Evolutionary conservation across 768 basidiomycete genomes (phyloP).

Genomic region (Clitopilus hobsonii): DNA sequence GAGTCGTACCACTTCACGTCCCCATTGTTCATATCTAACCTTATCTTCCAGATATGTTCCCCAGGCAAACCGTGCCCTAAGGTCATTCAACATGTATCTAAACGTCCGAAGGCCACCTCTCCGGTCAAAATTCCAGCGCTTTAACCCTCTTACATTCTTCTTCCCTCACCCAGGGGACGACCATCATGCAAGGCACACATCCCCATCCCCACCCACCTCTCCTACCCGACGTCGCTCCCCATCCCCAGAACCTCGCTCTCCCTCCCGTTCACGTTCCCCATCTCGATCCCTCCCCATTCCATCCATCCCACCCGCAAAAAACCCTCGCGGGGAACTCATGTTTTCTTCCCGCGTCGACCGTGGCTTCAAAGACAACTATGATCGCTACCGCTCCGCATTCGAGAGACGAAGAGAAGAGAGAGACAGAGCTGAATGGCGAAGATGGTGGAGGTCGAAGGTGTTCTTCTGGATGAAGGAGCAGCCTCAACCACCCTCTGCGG

Average conservation of each 20-base stretch:
- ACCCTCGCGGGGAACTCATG: conserved; percentile 94
- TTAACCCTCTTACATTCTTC: conserved; percentile 57
- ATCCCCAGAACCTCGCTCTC: conserved; percentile 28
- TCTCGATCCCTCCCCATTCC: conserved; percentile 54
- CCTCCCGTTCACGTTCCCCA: conserved; percentile 26
- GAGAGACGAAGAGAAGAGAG: conserved; percentile 72
- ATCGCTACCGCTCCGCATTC: conserved; percentile 84
- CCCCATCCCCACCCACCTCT: conserved; percentile 18
- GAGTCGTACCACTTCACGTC: conserved; percentile 19
- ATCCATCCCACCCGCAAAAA: conserved; percentile 84
- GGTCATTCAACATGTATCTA: conserved; percentile 94
- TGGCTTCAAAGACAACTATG: conserved; percentile 85
- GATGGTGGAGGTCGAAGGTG: conserved; percentile 27
- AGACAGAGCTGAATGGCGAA: conserved; percentile 31
- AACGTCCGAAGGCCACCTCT: conserved; percentile 85
- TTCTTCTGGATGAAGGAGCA: conserved; percentile 19
- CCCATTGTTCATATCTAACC: not conserved
- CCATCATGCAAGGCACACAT: conserved; percentile 1
- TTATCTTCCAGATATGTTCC: conserved; percentile 75
- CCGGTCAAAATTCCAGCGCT: conserved; percentile 45
- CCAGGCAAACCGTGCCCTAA: conserved; percentile 87
- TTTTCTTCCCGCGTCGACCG: conserved; percentile 87
- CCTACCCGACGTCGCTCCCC: conserved; percentile 27
- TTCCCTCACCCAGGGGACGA: conserved; percentile 38
- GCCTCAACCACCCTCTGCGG: not conserved